Percentiles rank a stretch among this genome's conserved stretches.
phyloP scores from a whole-genome alignment of 306 rosid genomes.

The Cajanus cajan region DNA sequence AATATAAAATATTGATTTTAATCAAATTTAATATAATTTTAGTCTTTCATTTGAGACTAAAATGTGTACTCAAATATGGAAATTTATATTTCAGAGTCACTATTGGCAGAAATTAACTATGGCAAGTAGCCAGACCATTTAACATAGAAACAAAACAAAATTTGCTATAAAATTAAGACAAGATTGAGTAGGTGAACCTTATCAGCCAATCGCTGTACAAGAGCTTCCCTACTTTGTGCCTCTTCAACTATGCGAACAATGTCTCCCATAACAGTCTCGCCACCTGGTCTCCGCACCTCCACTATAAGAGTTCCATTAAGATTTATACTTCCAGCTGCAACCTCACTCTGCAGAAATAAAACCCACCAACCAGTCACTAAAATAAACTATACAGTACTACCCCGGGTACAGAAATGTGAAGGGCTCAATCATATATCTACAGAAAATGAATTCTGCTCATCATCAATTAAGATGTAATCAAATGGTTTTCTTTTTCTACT shows the following conservation, averaged over 20 bases:
- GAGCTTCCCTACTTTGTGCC: conserved; percentile 96
- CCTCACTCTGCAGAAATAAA: conserved; percentile 69
- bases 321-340: conserved; percentile 95
- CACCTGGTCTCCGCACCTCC: conserved; percentile 90
- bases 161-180: background rate
- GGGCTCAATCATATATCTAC: conserved; percentile 16
- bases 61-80: too few relatives aligned
- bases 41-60: too few relatives aligned
- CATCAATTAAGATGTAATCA: background rate
- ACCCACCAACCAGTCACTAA: conserved; percentile 27
- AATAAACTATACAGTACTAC: conserved; percentile 21
- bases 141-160: conserved; percentile 10
- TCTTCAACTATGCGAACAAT: conserved; percentile 95
- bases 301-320: conserved; percentile 89
- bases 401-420: conserved; percentile 9
- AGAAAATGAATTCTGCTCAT: conserved; percentile 19
- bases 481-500: background rate
- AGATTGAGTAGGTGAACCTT: conserved; percentile 60
- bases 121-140: background rate
- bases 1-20: too few relatives aligned
- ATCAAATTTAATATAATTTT: too few relatives aligned
- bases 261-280: conserved; percentile 84
- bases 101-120: background rate
- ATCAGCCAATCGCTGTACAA: conserved; percentile 93
- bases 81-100: background rate